Evolutionary conservation across 371 early-diverging fungal genomes (phyloP).

Genomic region (Choanephora cucurbitarum): DNA sequence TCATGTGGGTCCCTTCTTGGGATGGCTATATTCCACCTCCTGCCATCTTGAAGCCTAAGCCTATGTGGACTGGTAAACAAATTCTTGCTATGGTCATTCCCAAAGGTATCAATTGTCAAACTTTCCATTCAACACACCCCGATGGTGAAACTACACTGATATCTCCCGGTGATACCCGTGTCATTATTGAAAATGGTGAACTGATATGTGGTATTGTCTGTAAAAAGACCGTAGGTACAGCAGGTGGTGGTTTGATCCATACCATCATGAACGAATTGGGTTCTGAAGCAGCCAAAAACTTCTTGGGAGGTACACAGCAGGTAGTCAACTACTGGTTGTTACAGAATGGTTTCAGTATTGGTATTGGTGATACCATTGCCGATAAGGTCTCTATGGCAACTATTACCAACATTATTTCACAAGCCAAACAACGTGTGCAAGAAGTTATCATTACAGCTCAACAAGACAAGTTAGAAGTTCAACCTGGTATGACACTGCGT

Average conservation of each 20-base stretch:
- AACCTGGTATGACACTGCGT: constrained; percentile 98
- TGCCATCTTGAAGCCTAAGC: constrained; percentile 94
- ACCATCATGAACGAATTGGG: constrained; percentile 97
- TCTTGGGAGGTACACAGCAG: constrained; percentile 95
- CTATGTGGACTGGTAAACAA: constrained; percentile 99
- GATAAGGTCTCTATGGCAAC: constrained; percentile 85
- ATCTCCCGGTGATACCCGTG: constrained; percentile 91
- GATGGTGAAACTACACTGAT: constrained; percentile 80
- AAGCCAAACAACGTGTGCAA: constrained; percentile 86
- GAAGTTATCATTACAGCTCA: constrained; percentile 89
- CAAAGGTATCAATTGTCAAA: constrained; percentile 84
- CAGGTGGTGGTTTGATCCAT: constrained; percentile 95
- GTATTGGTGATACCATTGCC: constrained; percentile 99
- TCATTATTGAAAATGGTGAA: constrained; percentile 95
- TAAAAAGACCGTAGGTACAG: constrained; percentile 97
- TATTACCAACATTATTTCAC: constrained; percentile 85
- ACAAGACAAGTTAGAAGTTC: constrained; percentile 81
- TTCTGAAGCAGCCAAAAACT: constrained; percentile 84
- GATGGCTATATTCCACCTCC: constrained; percentile 94
- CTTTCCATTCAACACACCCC: constrained; percentile 80
- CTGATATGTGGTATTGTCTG: constrained; percentile 95
- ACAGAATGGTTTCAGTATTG: constrained; percentile 96
- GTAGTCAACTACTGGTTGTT: constrained; percentile 97
- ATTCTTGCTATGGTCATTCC: constrained; percentile 94
- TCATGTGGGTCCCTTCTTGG: constrained; percentile 97